Evolutionary conservation across 2,329 filamentous ascomycete species (phyloP), one percentile per base, ranked within the genome.

Genomic region (Colletotrichum australisinense): DNA sequence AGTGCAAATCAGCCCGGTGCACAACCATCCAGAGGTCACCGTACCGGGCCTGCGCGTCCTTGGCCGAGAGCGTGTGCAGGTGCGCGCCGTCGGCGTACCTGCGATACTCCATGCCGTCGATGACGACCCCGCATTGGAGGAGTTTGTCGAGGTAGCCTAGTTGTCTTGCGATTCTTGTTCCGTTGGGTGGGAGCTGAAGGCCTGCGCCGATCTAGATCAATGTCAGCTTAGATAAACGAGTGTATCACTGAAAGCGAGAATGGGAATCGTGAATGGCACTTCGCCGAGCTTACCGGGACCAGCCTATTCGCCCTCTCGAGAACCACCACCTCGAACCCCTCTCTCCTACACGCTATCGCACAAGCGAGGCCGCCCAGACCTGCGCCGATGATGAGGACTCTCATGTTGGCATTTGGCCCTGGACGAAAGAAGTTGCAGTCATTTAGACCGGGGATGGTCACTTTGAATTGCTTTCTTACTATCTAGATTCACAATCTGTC

Each of bases 311-410:
- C 72, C 26, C 68, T 62, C 49, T 74, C 72, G n/a, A 74, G 72
- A n/a, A 74, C 72, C 7, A 68, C 68, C n/a, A 72, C 72, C 14
- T 74, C 72, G 5, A 74, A n/a, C 2, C 68, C 63, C 12, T 74
- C 68, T 32, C 42, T 14, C 4, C 42, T 58, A 26, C 72, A 74
- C 2, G 68, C 67, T 12, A 74, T 74, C 16, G 72, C 72, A n/a
- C 68, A 72, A n/a, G 69, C 69, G 22, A 74, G 72, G 1, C 72
- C 72, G 42, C 72, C 72, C 6, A 74, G 32, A 19, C 72, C 72
- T 12, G 72, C 72, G 3, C 72, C 72, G 14, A 74, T 24, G 16
- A 74, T 67, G 22, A 74, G 32, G 14, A 74, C 68, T 53, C 63
- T 74, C 68, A 74, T 5, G 3, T 59, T 72, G 19, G 22, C 42